These are phyloP conservation scores for Solanum peruvianum DNA, from an alignment of 257 asterid genomes.

Conservation along the genomic window DNA sequence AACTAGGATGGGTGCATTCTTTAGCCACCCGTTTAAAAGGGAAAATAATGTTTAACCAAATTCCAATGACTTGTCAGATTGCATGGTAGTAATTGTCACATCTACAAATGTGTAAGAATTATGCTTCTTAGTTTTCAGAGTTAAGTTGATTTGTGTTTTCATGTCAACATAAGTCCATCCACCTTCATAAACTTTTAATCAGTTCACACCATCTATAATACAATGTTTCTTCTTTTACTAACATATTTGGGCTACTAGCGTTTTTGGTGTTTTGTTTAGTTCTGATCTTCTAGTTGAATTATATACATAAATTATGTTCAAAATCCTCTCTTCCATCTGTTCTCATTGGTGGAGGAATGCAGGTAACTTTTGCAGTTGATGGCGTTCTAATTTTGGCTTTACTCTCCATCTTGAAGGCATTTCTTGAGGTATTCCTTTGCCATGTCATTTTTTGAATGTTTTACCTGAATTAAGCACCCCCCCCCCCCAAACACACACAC, in stretches of 20 bases:
- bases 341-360: not conserved
- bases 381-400: slow-evolving; percentile 24
- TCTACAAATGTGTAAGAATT: not conserved
- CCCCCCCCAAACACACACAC: not conserved
- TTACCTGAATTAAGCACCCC: not conserved
- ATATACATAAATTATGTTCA: not conserved
- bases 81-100: not conserved
- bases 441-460: not conserved
- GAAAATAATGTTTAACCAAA: not conserved
- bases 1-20: not conserved
- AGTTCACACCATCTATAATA: not conserved
- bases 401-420: slow-evolving; percentile 23
- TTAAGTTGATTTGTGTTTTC: not conserved
- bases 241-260: not conserved
- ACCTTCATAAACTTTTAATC: not conserved
- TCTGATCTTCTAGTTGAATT: not conserved
- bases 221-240: not conserved
- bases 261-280: not conserved
- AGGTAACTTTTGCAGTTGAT: slow-evolving; percentile 27
- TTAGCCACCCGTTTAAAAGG: not conserved
- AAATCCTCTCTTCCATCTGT: not conserved
- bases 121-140: not conserved
- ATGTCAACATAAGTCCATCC: not conserved
- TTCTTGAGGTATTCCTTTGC: slow-evolving; percentile 19
- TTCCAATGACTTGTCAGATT: not conserved